A percentile compares a stretch with the other conserved stretches of the same genome.
Evolutionary conservation across 2,329 filamentous ascomycete species (phyloP).

Genomic region (Aspergillus japonicus): DNA sequence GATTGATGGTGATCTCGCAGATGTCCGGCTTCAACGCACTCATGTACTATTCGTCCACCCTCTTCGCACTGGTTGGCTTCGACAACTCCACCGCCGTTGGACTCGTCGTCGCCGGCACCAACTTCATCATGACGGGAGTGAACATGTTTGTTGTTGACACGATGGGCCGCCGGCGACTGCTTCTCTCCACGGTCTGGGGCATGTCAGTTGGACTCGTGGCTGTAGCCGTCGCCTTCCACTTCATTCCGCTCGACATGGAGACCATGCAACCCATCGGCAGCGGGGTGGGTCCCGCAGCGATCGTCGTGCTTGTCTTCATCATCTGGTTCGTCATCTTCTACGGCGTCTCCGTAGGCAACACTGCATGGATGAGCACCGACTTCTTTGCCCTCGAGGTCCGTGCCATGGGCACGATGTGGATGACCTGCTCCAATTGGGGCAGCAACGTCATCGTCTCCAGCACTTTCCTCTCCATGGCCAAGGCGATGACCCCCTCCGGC

Average conservation of each 20-base stretch:
- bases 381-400: slow-evolving; percentile 52
- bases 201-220: slow-evolving; percentile 47
- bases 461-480: slow-evolving; percentile 53
- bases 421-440: slow-evolving; percentile 50
- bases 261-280: slow-evolving; percentile 26
- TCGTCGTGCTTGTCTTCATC: slow-evolving; percentile 46
- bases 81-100: slow-evolving; percentile 50
- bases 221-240: slow-evolving; percentile 49
- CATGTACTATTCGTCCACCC: slow-evolving; percentile 47
- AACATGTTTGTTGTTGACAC: slow-evolving; percentile 50
- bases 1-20: slow-evolving; percentile 51
- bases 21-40: slow-evolving; percentile 47
- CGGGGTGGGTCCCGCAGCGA: slow-evolving; percentile 35
- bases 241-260: slow-evolving; percentile 48
- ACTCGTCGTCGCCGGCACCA: slow-evolving; percentile 32
- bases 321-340: slow-evolving; percentile 49
- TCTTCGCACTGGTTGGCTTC: slow-evolving; percentile 52
- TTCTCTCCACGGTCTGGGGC: slow-evolving; percentile 46
- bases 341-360: slow-evolving; percentile 49
- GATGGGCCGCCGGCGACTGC: slow-evolving; percentile 46
- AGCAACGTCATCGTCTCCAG: slow-evolving; percentile 52
- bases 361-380: slow-evolving; percentile 51
- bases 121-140: slow-evolving; percentile 51
- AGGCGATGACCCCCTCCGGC: slow-evolving; percentile 50
- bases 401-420: slow-evolving; percentile 51